phyloP scores from a whole-genome alignment of 2,329 filamentous ascomycete genomes.

The Ascochyta koolunga region DNA sequence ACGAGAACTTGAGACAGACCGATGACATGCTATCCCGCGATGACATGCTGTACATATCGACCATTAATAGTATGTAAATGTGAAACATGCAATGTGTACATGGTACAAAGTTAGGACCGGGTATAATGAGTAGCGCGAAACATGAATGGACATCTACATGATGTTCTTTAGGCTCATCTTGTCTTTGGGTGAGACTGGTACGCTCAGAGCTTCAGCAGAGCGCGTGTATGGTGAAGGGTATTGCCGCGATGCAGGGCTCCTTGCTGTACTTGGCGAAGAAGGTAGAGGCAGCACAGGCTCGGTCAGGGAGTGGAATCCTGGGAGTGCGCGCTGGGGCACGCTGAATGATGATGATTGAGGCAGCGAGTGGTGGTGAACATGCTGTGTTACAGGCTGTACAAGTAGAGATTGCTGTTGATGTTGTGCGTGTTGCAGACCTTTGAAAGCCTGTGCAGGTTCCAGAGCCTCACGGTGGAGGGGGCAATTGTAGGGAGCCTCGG shows the following conservation, averaged over 20 bases:
- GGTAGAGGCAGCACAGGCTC: conserved; percentile 38
- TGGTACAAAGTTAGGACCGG: conserved; percentile 26
- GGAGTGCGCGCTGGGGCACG: conserved; percentile 37
- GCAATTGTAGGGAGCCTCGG: conserved; percentile 42
- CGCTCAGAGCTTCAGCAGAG: conserved; percentile 34
- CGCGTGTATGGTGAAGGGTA: conserved; percentile 40
- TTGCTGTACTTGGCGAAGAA: conserved; percentile 26
- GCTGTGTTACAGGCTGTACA: conserved; percentile 40
- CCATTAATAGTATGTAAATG: conserved; percentile 18
- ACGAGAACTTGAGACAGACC: not conserved
- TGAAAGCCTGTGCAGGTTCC: conserved; percentile 20
- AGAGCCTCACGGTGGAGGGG: conserved; percentile 37
- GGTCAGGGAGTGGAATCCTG: conserved; percentile 41
- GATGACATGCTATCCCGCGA: conserved; percentile 6
- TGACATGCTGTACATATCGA: conserved; percentile 6
- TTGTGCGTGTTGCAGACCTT: conserved; percentile 31
- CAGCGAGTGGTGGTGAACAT: conserved; percentile 41
- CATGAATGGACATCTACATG: conserved; percentile 35
- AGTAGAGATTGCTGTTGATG: conserved; percentile 36
- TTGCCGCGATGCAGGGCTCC: conserved; percentile 41
- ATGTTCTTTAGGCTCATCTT: conserved; percentile 45
- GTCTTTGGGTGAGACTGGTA: conserved; percentile 42
- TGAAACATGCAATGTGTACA: conserved; percentile 17
- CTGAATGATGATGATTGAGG: conserved; percentile 34
- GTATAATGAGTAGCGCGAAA: conserved; percentile 30